Base-by-base conservation (phyloP, 2,329 filamentous ascomycete species). In the Calonectria pteridis region DNA sequence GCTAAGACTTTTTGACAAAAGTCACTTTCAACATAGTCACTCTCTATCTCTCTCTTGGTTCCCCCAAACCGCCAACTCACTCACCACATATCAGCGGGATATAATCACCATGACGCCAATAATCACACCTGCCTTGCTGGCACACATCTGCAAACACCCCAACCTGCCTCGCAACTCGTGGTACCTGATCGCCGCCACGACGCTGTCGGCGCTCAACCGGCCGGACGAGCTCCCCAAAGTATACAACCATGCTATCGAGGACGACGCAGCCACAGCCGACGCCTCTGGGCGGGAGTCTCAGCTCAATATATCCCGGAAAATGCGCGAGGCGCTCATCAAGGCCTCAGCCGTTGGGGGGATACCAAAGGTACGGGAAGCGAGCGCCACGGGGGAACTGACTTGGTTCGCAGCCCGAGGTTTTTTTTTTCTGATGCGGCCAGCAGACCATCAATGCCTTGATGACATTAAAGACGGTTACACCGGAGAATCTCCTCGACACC, bases 141-240 rank as follows among this genome's bases (percentile, higher is more conserved):
- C 74, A 10, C 31, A 74, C 16, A 80, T 80, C 13, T 70, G 77
- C 16, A 78, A 73, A 37, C 77, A 78, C 7, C 75, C 78, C 23
- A 75, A 78, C 46, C 65, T 80, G 20, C 79, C 79, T 13, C 73
- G 51, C n/a, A 76, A 80, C 53, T 77, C 79, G 1, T 80, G 79
- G 79, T 80, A 80, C 43, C 74, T 80, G 16, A 79, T 80, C 53
- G 69, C 79, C 9, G 79, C 79, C 7, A 78, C 79, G 18, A 78
- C 79, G 10, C 26, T 80, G 23, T 79, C 78, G 7, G 72, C 68
- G 10, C 71, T 80, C 23, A 80, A 80, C 29, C 76, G 79, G 4
- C 76, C 78, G 23, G 79, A 80, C 16, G 79, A 80, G 33, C 40
- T 80, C 6, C 72, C 77, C 7, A 74, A 67, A 2, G 68, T 80